Conservation (phyloP, 192 early-diverging fungal genomes). For the Coemansia sp. region DNA sequence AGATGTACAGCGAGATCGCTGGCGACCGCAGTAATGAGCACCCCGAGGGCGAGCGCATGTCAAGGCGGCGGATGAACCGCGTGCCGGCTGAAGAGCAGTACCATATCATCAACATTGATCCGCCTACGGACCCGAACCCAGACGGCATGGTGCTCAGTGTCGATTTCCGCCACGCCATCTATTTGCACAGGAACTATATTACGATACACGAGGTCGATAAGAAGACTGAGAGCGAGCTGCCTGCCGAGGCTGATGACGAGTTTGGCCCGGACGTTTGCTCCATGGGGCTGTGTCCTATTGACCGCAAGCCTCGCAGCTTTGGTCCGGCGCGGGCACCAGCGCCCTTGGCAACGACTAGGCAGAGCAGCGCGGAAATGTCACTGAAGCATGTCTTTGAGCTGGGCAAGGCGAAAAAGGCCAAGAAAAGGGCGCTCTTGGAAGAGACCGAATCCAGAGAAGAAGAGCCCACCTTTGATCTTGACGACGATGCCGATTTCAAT, state of each 20-base stretch:
- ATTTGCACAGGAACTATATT: slow-evolving; percentile 20
- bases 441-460: too few species aligned
- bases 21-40: slow-evolving; percentile 24
- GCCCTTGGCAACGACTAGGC: not conserved
- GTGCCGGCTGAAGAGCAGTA: slow-evolving; percentile 42
- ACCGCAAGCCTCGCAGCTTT: slow-evolving; percentile 9
- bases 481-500: not conserved
- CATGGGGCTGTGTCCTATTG: slow-evolving; percentile 41
- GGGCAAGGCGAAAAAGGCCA: not conserved
- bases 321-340: not conserved
- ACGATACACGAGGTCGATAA: slow-evolving; percentile 34
- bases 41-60: slow-evolving; percentile 27
- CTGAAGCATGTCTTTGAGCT: not conserved
- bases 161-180: slow-evolving; percentile 42
- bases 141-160: slow-evolving; percentile 37
- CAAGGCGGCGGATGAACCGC: slow-evolving; percentile 24
- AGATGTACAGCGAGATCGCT: slow-evolving; percentile 44
- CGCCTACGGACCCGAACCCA: slow-evolving; percentile 27
- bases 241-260: not conserved
- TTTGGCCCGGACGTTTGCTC: slow-evolving; percentile 13
- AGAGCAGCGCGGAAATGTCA: not conserved
- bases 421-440: not conserved
- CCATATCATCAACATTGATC: slow-evolving; percentile 52
- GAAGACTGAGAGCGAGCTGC: not conserved
- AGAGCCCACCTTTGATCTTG: not conserved